A percentile compares a stretch with the other conserved stretches of the same genome.
These are phyloP conservation scores for Schizophyllum commune DNA, from an alignment of 1,284 basidiomycete genomes.

Conservation along the genomic window DNA sequence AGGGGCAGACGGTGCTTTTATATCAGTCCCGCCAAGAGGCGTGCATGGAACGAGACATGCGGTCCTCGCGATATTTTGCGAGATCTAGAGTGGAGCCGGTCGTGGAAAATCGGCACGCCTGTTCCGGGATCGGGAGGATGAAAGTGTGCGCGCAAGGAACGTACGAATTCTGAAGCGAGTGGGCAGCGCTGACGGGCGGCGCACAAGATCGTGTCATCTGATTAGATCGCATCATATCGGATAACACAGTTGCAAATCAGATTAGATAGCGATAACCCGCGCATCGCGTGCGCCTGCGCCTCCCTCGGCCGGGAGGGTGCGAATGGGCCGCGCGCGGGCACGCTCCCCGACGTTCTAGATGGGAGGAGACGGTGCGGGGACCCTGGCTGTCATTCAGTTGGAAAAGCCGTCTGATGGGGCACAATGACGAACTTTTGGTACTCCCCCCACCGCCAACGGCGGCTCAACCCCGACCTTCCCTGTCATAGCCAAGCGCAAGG, in stretches of 20 bases:
- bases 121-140: background rate
- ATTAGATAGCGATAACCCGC: constrained; percentile 5
- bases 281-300: background rate
- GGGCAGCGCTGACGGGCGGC: too few relatives aligned
- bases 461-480: background rate
- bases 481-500: background rate
- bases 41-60: background rate
- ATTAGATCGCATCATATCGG: constrained; percentile 4
- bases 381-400: background rate
- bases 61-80: background rate
- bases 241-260: constrained; percentile 1
- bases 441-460: background rate
- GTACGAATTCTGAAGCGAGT: too few relatives aligned
- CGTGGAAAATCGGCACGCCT: background rate
- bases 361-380: background rate
- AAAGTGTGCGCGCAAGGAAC: background rate
- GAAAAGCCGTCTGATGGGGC: background rate
- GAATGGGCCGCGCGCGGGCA: background rate
- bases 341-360: background rate
- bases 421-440: background rate
- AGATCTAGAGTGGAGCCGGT: background rate
- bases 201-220: background rate
- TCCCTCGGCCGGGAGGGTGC: background rate
- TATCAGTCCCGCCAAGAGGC: background rate
- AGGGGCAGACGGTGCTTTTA: background rate